phyloP scores from a whole-genome alignment of 306 rosid species.

The Acacia acuminata region DNA sequence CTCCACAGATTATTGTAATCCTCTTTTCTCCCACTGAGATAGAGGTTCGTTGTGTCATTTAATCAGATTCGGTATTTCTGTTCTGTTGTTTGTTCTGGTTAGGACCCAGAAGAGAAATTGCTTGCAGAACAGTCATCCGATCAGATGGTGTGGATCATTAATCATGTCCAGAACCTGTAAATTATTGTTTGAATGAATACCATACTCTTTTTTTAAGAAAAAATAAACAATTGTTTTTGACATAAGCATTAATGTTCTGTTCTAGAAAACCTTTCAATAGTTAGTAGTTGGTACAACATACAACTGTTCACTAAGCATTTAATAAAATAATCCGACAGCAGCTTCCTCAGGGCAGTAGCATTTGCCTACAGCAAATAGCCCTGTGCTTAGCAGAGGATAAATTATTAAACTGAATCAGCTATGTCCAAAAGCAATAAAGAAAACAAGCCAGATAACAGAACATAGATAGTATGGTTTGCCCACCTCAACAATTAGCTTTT shows the following conservation, averaged over 20 bases:
- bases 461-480: not conserved
- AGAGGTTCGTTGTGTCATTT: no score
- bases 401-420: not conserved
- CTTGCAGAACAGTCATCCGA: conserved; percentile 87
- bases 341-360: conserved; percentile 21
- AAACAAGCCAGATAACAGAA: not conserved
- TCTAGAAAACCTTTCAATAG: not conserved
- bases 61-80: no score
- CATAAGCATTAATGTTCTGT: conserved; percentile 10
- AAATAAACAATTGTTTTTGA: not conserved
- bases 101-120: conserved; percentile 88
- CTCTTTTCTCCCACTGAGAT: no score
- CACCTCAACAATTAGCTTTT: not conserved
- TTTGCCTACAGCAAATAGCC: not conserved
- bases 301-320: not conserved
- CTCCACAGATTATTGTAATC: no score
- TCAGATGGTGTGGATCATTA: conserved; percentile 86
- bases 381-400: conserved; percentile 9
- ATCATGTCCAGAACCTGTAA: conserved; percentile 86
- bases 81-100: no score
- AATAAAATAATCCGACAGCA: not conserved
- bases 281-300: not conserved
- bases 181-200: conserved; percentile 15
- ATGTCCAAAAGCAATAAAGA: conserved; percentile 7
- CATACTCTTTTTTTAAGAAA: not conserved